Base-by-base conservation (phyloP, 805 yeast species). In the Cyberlindnera mrakii region DNA sequence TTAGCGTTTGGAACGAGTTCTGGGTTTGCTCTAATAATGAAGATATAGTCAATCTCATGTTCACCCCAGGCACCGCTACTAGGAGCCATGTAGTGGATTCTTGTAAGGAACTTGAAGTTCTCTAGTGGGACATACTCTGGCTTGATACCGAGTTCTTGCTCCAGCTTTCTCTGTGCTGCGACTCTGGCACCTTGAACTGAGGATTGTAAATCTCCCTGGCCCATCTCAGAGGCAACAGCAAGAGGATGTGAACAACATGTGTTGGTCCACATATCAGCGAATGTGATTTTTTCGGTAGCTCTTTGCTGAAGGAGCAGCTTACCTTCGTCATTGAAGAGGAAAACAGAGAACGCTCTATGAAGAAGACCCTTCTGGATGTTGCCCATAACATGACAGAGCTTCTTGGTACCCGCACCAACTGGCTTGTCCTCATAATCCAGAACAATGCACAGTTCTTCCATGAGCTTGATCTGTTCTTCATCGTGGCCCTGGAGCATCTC, bases 161-260 rank as follows among this genome's bases (percentile, higher is more conserved):
- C 84, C 41, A 93, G 72, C 63, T 93, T 93, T 62, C 99, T 80
- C 54, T 82, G 84, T 4, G 98, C 97, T 2, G 99, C 99, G 34
- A 71, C 69, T 58, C 80, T 85, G 42, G 78, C 95, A 45, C 99
- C 99, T 23, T 65, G 64, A 7, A 91, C 70, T 8, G 95, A 85
- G 30, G 71, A 66, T 6, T 67, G 64, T 45, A 90, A 70, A 35
- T 55, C 58, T 14, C 33, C 63, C 34, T 68, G 58, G 10, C 97
- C 97, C 59, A 89, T 69, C 64, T 93, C 99, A 31, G 78, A 68
- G 32, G 81, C 75, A 30, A 88, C 78, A 42, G 96, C 88, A 41
- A 93, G 71, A 9, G 99, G 99, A 63, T 93, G 99, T 1, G 98
- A 90, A 64, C 99, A 93, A 67, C 99, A 93, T 2, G 99, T 93